Base-by-base conservation (phyloP, 192 early-diverging fungal species). In the Paraglomus brasilianum region DNA sequence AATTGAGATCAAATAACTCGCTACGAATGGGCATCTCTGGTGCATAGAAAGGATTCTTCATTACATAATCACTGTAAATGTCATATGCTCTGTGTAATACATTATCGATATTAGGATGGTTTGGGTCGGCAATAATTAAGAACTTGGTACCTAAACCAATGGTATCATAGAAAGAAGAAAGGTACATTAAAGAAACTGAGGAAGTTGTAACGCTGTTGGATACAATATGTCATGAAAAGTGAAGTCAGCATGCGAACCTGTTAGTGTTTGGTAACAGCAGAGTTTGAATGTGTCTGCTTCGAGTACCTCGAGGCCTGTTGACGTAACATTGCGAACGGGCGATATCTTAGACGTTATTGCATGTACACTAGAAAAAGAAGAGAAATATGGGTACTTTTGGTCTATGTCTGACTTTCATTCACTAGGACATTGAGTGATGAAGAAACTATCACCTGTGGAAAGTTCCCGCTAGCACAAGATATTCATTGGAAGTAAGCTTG, bases 31-130 rank as follows among this genome's bases (percentile, higher is more conserved):
- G 97, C 97, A 99, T 99, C 74, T 99, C 97, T 15, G 95, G 89
- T 65, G 89, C 95, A 83, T 97, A 94, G 75, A 99, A 99, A 42
- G 97, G 97, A 72, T 96, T 99, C 83, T 99, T 99, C 89, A 99
- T 95, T 22, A 91, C 95, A 75, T 89, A 99, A 73, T 98, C 95
- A 66, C 93, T 87, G 76, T 97, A 97, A n/a, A 90, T 76, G 47
- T 89, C 89, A 58, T 97, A 97, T 22, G 93, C 81, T 24, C 81
- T 80, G 48, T 83, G 79, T 80, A 91, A 80, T 4, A 81, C 66
- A 2, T 69, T 74, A 66, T 96, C 85, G 48, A 86, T 83, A 74
- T 86, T 89, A 19, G 81, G 68, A 52, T 95, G 94, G 19, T 81
- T 70, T 5, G 92, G 88, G 69, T 93, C 93, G 0, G 95, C 91